Conservation (phyloP, 2,329 filamentous ascomycete species). For the Arthrobotrys iridis region DNA sequence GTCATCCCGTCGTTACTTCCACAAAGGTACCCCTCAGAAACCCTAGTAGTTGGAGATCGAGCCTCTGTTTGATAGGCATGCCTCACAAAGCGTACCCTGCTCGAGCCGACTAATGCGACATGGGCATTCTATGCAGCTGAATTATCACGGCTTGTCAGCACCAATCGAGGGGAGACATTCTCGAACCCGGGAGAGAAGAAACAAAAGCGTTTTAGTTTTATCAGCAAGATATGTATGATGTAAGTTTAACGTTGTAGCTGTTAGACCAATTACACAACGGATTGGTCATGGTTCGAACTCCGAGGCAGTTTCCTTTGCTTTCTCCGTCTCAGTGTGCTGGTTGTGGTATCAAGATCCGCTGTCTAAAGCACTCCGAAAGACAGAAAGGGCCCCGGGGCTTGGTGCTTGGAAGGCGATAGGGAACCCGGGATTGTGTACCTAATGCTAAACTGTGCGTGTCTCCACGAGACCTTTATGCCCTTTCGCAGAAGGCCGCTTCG, state of each 20-base stretch:
- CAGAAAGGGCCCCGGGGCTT: constrained; percentile 18
- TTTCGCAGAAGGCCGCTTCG: constrained; percentile 48
- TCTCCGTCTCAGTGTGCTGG: background rate
- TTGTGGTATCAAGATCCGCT: constrained; percentile 11
- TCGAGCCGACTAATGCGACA: constrained; percentile 48
- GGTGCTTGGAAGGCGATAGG: constrained; percentile 12
- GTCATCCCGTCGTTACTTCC: constrained; percentile 16
- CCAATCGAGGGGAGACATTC: constrained; percentile 15
- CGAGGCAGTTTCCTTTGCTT: constrained; percentile 8
- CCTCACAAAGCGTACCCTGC: constrained; percentile 41
- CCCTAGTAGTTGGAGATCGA: constrained; percentile 23
- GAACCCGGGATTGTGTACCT: constrained; percentile 20
- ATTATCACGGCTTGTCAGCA: constrained; percentile 11
- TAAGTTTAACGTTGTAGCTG: constrained; percentile 53
- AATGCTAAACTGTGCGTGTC: constrained; percentile 23
- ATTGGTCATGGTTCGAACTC: constrained; percentile 34
- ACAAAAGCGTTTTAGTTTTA: constrained; percentile 37
- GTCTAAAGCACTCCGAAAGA: background rate
- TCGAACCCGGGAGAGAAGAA: constrained; percentile 30
- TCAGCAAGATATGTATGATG: constrained; percentile 39
- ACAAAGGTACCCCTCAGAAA: background rate
- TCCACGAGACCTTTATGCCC: constrained; percentile 48
- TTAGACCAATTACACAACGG: constrained; percentile 37
- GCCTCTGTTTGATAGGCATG: constrained; percentile 40
- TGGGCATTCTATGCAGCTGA: background rate